Conservation (phyloP, 495 filamentous ascomycete genomes). For the Darksidea phi region DNA sequence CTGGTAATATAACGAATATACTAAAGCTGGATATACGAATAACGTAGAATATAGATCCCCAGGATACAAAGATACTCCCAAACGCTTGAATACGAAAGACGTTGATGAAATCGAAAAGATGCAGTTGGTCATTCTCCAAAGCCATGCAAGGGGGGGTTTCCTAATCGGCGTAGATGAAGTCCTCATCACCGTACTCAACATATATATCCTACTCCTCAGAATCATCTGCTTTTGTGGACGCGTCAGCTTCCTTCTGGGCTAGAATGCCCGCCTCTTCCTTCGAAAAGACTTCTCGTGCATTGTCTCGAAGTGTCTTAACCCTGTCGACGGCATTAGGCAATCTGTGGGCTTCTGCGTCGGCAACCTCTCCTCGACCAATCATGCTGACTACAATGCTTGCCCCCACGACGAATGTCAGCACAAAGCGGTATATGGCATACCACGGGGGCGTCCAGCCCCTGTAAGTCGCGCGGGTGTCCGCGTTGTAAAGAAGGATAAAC, state of each 20-base stretch:
- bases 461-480: constrained; percentile 71
- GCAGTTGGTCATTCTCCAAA: not conserved
- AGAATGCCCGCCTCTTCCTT: constrained; percentile 20
- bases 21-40: too few relatives aligned
- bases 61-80: too few relatives aligned
- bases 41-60: too few relatives aligned
- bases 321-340: constrained; percentile 57
- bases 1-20: too few relatives aligned
- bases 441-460: constrained; percentile 84
- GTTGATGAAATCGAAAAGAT: too few relatives aligned
- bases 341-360: constrained; percentile 50
- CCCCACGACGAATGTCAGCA: constrained; percentile 91
- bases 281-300: constrained; percentile 11
- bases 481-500: constrained; percentile 87
- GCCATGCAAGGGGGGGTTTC: not conserved
- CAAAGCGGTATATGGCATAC: constrained; percentile 93
- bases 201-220: not conserved
- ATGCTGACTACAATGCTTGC: constrained; percentile 80
- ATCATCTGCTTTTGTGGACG: not conserved
- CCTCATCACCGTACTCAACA: too few relatives aligned
- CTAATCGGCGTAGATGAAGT: too few relatives aligned
- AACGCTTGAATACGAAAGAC: too few relatives aligned
- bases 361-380: constrained; percentile 82
- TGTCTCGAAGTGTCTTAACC: constrained; percentile 44
- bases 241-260: constrained; percentile 11